Conservation (phyloP, 2,329 filamentous ascomycete genomes). For the Colletotrichum orbiculare region DNA sequence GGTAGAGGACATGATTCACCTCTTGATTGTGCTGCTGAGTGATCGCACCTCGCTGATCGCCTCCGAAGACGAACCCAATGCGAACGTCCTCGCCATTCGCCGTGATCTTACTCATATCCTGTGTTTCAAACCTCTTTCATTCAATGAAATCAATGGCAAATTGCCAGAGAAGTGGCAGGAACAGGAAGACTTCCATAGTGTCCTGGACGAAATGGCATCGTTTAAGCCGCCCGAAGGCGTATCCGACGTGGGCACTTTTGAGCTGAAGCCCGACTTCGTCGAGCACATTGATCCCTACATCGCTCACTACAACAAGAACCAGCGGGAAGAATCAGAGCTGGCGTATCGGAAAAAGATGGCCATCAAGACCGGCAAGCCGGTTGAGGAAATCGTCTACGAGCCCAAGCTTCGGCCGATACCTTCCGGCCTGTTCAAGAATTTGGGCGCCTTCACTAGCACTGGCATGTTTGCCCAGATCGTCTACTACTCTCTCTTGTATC, state of each 20-base stretch:
- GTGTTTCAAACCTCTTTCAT: conserved; percentile 95
- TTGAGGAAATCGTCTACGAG: conserved; percentile 90
- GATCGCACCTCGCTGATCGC: conserved; percentile 86
- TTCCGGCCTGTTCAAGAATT: conserved; percentile 79
- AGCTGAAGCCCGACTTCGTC: conserved; percentile 86
- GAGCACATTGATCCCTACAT: conserved; percentile 95
- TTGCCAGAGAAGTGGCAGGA: conserved; percentile 91
- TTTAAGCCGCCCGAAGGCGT: conserved; percentile 93
- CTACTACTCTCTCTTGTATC: conserved; percentile 87
- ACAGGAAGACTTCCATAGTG: conserved; percentile 85
- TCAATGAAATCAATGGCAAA: conserved; percentile 88
- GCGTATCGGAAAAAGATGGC: conserved; percentile 89
- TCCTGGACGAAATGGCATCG: conserved; percentile 87
- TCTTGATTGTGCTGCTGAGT: conserved; percentile 90
- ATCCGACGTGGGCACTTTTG: conserved; percentile 93
- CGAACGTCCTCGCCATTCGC: conserved; percentile 78
- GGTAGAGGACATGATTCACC: conserved; percentile 93
- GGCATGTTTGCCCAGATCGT: conserved; percentile 90
- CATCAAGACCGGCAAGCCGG: conserved; percentile 83
- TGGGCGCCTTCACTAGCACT: conserved; percentile 84
- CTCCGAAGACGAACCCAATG: conserved; percentile 71
- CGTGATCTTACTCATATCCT: conserved; percentile 93
- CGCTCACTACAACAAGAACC: conserved; percentile 95
- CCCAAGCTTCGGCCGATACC: conserved; percentile 82
- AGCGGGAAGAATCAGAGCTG: conserved; percentile 92